phyloP scores from a whole-genome alignment of 225 moss, liverwort and hornwort genomes.

The Pseudisothecium myosuroides region DNA sequence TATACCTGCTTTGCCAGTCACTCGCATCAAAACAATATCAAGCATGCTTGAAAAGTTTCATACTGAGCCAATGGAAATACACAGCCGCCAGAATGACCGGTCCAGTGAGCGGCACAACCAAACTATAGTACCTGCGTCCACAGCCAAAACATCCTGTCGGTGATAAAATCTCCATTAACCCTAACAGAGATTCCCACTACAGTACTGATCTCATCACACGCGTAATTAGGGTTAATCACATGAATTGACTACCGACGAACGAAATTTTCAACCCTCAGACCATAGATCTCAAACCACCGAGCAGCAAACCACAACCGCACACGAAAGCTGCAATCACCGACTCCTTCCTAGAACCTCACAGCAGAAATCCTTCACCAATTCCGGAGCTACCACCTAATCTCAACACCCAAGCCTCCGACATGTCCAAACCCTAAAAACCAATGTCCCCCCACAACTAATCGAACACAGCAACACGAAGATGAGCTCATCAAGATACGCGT shows the following conservation, averaged over 20 bases:
- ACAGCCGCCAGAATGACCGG: constrained; percentile 74
- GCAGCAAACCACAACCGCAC: background rate
- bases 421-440: background rate
- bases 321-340: background rate
- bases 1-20: background rate
- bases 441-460: background rate
- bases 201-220: background rate
- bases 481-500: background rate
- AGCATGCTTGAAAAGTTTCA: constrained; percentile 98
- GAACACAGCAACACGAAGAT: background rate
- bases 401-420: background rate
- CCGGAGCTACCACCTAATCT: background rate
- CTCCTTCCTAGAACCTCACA: background rate
- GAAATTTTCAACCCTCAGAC: background rate
- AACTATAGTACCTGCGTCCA: constrained; percentile 63
- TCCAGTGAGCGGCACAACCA: constrained; percentile 71
- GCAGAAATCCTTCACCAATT: background rate
- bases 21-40: constrained; percentile 4
- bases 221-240: background rate
- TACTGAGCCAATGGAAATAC: constrained; percentile 89
- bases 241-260: background rate
- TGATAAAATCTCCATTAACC: background rate
- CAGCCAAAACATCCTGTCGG: background rate
- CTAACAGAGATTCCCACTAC: background rate
- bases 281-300: background rate